These are phyloP conservation scores for Scheffersomyces titani DNA, from an alignment of 1,139 yeast genomes.

Conservation along the genomic window DNA sequence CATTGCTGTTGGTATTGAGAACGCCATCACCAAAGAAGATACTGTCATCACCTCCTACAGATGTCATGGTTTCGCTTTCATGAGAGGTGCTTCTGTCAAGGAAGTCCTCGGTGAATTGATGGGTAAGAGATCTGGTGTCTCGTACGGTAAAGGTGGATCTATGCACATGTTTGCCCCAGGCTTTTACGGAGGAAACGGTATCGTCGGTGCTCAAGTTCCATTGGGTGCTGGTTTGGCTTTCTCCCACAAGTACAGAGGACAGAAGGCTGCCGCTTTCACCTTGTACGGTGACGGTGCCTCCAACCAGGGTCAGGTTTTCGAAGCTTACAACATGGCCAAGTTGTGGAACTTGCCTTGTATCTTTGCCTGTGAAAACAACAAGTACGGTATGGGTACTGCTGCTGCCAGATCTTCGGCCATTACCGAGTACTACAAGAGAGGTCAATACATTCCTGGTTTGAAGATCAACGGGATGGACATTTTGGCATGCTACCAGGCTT, in stretches of 20 bases:
- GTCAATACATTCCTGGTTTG: conserved; percentile 98
- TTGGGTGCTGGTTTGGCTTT: conserved; percentile 96
- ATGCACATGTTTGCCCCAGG: conserved; percentile 98
- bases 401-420: conserved; percentile 96
- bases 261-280: conserved; percentile 79
- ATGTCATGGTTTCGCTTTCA: conserved; percentile 97
- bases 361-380: conserved; percentile 97
- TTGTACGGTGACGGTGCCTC: conserved; percentile 99
- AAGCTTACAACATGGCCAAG: conserved; percentile 98
- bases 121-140: conserved; percentile 95
- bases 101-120: conserved; percentile 91
- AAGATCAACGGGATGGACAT: conserved; percentile 99
- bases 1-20: conserved; percentile 96
- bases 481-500: conserved; percentile 91
- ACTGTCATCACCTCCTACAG: conserved; percentile 94
- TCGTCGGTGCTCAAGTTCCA: conserved; percentile 99
- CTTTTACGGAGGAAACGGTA: conserved; percentile 99
- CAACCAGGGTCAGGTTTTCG: conserved; percentile 98
- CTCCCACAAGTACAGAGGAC: conserved; percentile 91
- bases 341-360: conserved; percentile 95
- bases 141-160: conserved; percentile 98
- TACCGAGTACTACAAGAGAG: conserved; percentile 97
- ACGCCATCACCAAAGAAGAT: conserved; percentile 83
- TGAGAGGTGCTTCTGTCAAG: conserved; percentile 93
- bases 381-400: conserved; percentile 99